Evolutionary conservation across 2,329 filamentous ascomycete species (phyloP), one percentile per base, ranked within the genome.

Genomic region (Colletotrichum scovillei): DNA sequence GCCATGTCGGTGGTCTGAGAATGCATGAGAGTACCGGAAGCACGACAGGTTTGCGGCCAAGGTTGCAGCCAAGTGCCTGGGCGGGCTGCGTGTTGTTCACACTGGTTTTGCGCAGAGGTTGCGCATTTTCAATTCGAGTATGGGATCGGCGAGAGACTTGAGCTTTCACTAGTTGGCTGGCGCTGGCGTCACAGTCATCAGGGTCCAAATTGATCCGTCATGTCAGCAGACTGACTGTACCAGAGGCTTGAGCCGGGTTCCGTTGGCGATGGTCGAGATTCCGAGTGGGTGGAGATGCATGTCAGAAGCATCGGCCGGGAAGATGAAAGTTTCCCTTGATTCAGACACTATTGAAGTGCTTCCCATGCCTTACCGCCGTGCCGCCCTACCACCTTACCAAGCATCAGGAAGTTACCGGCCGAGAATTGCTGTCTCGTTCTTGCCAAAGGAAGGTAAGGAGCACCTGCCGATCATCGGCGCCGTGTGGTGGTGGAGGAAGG

Each of bases 381-480:
- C 42, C 42, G 19, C 16, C 26, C 26, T 28, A 28, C 26, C 26
- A 28, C 5, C 26, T 28, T 28, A 28, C 26, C 42, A n/a, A n/a
- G 42, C 42, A 49, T 9, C 16, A 8, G 49, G n/a, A 55, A 35
- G 57, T 63, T 57, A 58, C 28, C 8, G 3, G 38, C 14, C 38
- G 14, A 14, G 38, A 42, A 42, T 42, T 42, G 38, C 38, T 42
- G 38, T 42, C 38, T 42, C 38, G 38, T 42, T 42, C 38, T 42
- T 42, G 14, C 38, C 38, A 32, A 35, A 19, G 56, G 8, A 59
- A 68, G 56, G 24, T 42, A 57, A 19, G 53, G 42, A 52, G 30
- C 30, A 46, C 32, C 46, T 70, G 63, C 68, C 68, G 68, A 67
- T 53, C 35, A 67, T 67, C 68, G 68, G 68, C 63, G 53, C 22